Evolutionary conservation across 495 filamentous ascomycete species (phyloP), one percentile per base, ranked within the genome.

Genomic region (Cryomyces antarcticus): DNA sequence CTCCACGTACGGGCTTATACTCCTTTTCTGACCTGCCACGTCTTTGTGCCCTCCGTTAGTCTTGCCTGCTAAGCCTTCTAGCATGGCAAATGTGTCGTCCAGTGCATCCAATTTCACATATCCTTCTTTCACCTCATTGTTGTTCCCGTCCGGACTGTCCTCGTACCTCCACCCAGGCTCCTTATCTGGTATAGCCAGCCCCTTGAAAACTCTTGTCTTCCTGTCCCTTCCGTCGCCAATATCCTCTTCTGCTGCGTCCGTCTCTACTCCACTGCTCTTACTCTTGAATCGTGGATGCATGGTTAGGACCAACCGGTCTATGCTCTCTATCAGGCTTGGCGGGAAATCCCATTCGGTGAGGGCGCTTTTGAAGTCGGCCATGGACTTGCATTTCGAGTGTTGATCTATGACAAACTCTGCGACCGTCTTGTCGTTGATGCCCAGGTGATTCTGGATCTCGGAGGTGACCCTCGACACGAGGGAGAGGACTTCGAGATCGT

Each of bases 321-420:
- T 72, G 60, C 82, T 92, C 56, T 93, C 81, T 49, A 93, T 69
- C 57, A 97, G 68, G 60, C 83, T 93, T 44, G 75, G 71, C 0
- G 89, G 85, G 52, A 94, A 94, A 35, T 93, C 87, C 62, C 88
- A 76, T 24, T 70, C 69, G 44, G 74, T 72, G 44, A 88, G 71
- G 48, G 72, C 65, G 51, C 70, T 66, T 62, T 76, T 72, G 62
- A 93, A 93, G 5, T 79, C 74, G 11, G 65, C 55, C 38, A 82
- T 63, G 3, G 67, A 69, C 12, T 60, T 62, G 63, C 76, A 83
- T 75, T 86, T 73, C 52, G 79, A 55, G 51, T 93, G 83, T 50
- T 92, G 82, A 47, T 77, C 82, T 50, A 97, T 94, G 44, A 96
- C 71, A 57, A 92, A 97, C 59, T 96, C 89, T 41, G 89, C 86